These are phyloP conservation scores for Ustulina deusta DNA, from an alignment of 2,329 filamentous ascomycete genomes.

Conservation along the genomic window DNA sequence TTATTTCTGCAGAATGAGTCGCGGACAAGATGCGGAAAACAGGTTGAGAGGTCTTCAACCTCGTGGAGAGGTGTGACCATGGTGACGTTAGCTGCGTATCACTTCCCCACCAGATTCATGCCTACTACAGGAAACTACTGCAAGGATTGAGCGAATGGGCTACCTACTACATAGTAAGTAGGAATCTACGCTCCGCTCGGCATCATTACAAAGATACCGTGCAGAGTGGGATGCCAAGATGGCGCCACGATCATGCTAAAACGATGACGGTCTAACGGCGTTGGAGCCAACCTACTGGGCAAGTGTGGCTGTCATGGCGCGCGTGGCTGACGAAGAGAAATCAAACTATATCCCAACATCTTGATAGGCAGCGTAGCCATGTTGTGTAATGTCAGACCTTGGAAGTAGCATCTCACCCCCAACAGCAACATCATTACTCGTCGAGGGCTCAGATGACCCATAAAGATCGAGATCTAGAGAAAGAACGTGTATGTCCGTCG, in stretches of 20 bases:
- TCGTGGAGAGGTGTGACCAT: constrained; percentile 21
- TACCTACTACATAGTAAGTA: neutral
- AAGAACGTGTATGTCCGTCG: neutral
- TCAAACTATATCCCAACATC: constrained; percentile 29
- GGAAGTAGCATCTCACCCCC: constrained; percentile 7
- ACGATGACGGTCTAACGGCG: constrained; percentile 39
- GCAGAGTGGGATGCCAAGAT: constrained; percentile 2
- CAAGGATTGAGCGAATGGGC: constrained; percentile 15
- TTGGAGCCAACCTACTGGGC: constrained; percentile 14
- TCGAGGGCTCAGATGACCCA: constrained; percentile 12
- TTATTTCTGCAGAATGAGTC: constrained; percentile 26
- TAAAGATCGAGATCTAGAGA: constrained; percentile 37
- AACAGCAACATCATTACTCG: constrained; percentile 19
- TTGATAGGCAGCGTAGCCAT: constrained; percentile 4
- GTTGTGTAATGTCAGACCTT: constrained; percentile 24
- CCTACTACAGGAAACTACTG: constrained; percentile 18
- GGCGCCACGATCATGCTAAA: constrained; percentile 26
- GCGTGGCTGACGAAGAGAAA: constrained; percentile 37
- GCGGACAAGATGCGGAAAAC: constrained; percentile 41
- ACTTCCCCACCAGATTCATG: constrained; percentile 30
- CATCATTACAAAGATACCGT: neutral
- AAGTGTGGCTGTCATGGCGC: constrained; percentile 36
- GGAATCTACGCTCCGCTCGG: constrained; percentile 6
- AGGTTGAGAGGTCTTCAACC: constrained; percentile 37
- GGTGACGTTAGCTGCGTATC: constrained; percentile 41